Conservation (phyloP, 2,329 filamentous ascomycete genomes). For the Sarocladium kiliense region DNA sequence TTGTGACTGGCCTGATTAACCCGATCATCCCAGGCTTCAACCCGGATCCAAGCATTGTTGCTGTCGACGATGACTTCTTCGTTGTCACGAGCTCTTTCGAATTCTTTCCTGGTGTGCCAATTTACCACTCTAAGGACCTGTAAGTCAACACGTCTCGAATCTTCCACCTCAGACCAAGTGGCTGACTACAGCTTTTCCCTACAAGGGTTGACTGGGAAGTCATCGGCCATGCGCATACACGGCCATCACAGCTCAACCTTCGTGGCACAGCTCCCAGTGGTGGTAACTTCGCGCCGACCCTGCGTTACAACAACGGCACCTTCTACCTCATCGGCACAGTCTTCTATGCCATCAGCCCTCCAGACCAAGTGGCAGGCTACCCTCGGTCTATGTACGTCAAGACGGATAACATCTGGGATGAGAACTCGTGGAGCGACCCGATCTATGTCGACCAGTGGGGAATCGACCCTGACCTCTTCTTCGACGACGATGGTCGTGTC, state of each 20-base stretch:
- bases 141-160: no score
- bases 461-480: conserved; percentile 49
- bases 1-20: no score
- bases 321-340: conserved; percentile 42
- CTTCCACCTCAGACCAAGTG: no score
- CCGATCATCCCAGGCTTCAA: conserved; percentile 26
- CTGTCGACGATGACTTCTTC: conserved; percentile 23
- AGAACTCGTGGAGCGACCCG: conserved; percentile 45
- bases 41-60: conserved; percentile 23
- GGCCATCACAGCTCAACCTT: conserved; percentile 47
- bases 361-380: conserved; percentile 40
- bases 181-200: no score
- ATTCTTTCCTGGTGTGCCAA: conserved; percentile 49
- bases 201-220: conserved; percentile 42
- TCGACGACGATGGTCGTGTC: conserved; percentile 42
- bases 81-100: conserved; percentile 54
- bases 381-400: conserved; percentile 50
- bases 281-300: conserved; percentile 43
- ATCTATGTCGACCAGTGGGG: conserved; percentile 49
- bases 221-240: conserved; percentile 46
- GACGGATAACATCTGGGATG: conserved; percentile 47
- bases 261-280: conserved; percentile 45
- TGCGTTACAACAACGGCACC: conserved; percentile 35
- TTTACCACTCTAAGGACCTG: conserved; percentile 28
- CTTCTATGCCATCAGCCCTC: conserved; percentile 38